Evolutionary conservation across 148 eudicot genomes (phyloP).

Genomic region (Selenicereus undatus): DNA sequence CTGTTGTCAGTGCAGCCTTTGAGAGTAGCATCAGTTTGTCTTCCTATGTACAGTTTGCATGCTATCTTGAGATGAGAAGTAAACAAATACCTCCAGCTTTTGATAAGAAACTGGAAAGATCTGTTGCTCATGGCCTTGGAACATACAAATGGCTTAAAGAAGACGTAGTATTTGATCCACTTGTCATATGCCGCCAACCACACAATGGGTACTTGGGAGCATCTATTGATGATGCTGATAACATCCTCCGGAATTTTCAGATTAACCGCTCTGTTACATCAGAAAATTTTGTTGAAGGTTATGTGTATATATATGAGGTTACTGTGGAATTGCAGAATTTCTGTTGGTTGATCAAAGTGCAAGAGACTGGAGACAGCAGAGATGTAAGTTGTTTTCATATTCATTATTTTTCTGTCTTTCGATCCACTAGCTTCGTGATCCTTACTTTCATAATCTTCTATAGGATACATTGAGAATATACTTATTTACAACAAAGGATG

Average conservation of each 20-base stretch:
- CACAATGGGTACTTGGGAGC: constrained; percentile 52
- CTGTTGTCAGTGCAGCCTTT: constrained; percentile 82
- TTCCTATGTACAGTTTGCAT: constrained; percentile 71
- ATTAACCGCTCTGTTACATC: constrained; percentile 44
- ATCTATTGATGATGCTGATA: constrained; percentile 55
- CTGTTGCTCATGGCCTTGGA: constrained; percentile 88
- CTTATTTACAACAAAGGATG: not conserved
- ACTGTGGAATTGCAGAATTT: constrained; percentile 39
- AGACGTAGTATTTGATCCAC: constrained; percentile 49
- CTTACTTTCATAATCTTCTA: not conserved
- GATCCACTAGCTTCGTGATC: not conserved
- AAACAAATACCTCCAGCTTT: constrained; percentile 36
- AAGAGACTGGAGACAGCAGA: constrained; percentile 55
- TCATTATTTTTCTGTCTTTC: not conserved
- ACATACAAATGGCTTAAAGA: constrained; percentile 90
- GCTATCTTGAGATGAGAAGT: constrained; percentile 69
- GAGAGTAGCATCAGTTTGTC: constrained; percentile 83
- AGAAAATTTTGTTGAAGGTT: constrained; percentile 28
- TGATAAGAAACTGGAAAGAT: constrained; percentile 32
- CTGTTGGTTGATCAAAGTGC: constrained; percentile 48
- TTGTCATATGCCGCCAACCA: constrained; percentile 40
- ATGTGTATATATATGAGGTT: constrained; percentile 39
- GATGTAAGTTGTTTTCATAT: constrained; percentile 46
- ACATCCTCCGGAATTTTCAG: constrained; percentile 36
- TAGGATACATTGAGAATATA: not conserved